Percentiles rank a stretch among this genome's conserved stretches.
These are phyloP conservation scores for Trichoderma sp. DNA, from an alignment of 2,329 filamentous ascomycete species.

Conservation along the genomic window DNA sequence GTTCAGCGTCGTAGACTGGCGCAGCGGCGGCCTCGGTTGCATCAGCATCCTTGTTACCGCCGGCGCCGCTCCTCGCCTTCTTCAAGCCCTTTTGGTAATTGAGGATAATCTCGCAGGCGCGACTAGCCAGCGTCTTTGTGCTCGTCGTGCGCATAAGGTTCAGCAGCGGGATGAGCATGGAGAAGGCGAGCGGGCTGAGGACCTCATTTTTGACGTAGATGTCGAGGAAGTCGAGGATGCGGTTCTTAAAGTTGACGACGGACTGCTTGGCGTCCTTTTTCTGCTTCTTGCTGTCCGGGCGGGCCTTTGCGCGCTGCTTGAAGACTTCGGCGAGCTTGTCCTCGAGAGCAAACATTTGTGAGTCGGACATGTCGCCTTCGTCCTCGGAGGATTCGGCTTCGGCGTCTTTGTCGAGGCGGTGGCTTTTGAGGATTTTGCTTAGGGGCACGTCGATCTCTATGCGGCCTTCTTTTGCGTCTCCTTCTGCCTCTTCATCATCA, in stretches of 20 bases:
- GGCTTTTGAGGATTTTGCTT: constrained; percentile 76
- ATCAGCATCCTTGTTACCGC: constrained; percentile 28
- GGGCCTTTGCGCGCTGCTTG: constrained; percentile 69
- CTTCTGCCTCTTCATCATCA: constrained; percentile 46
- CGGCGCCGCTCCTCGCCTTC: constrained; percentile 54
- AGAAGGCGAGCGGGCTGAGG: constrained; percentile 66
- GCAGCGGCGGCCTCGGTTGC: not conserved
- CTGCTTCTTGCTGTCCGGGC: constrained; percentile 74
- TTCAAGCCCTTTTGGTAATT: constrained; percentile 70
- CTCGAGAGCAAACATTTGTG: constrained; percentile 91
- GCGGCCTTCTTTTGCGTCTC: constrained; percentile 49
- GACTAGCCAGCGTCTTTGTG: constrained; percentile 74
- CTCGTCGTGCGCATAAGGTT: constrained; percentile 74
- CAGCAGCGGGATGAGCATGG: constrained; percentile 76
- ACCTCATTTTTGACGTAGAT: constrained; percentile 84
- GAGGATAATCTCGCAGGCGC: constrained; percentile 72
- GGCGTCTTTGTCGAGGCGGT: constrained; percentile 62
- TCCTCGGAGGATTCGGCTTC: constrained; percentile 61
- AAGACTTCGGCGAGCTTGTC: constrained; percentile 84
- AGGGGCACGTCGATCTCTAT: constrained; percentile 72
- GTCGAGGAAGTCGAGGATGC: constrained; percentile 83
- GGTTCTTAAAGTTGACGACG: constrained; percentile 92
- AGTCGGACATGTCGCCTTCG: constrained; percentile 88
- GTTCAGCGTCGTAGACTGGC: constrained; percentile 39
- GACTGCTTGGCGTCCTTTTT: constrained; percentile 86